Evolutionary conservation across 148 eudicot species (phyloP).

Genomic region (Gaultheria prostrata): DNA sequence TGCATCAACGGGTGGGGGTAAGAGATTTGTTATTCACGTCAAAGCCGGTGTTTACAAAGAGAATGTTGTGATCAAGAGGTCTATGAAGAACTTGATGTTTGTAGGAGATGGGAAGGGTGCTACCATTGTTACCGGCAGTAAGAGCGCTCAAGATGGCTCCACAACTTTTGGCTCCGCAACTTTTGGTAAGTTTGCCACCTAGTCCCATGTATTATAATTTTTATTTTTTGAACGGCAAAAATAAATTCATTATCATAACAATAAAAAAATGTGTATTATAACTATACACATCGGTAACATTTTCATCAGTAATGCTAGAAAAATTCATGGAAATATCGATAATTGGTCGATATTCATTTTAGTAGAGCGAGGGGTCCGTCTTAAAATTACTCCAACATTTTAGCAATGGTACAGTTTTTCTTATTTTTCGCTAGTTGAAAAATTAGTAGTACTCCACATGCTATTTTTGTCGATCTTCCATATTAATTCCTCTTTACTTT

Average conservation of each 20-base stretch:
- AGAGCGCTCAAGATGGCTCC: conserved; percentile 37
- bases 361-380: no score
- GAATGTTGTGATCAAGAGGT: conserved; percentile 41
- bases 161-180: conserved; percentile 38
- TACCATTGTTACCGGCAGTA: conserved; percentile 47
- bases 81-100: conserved; percentile 53
- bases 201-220: background rate
- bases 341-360: no score
- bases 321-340: background rate
- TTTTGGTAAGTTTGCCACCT: conserved; percentile 24
- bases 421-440: no score
- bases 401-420: no score
- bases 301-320: background rate
- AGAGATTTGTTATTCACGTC: conserved; percentile 50
- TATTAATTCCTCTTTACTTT: no score
- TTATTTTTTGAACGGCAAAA: no score
- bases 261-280: no score
- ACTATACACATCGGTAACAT: background rate
- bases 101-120: conserved; percentile 67
- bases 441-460: background rate
- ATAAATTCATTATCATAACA: no score
- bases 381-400: no score
- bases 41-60: conserved; percentile 57
- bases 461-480: background rate
- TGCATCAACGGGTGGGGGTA: conserved; percentile 26